Evolutionary conservation across 768 basidiomycete species (phyloP), one percentile per base, ranked within the genome.

Genomic region (Tricholoma flavovirens): DNA sequence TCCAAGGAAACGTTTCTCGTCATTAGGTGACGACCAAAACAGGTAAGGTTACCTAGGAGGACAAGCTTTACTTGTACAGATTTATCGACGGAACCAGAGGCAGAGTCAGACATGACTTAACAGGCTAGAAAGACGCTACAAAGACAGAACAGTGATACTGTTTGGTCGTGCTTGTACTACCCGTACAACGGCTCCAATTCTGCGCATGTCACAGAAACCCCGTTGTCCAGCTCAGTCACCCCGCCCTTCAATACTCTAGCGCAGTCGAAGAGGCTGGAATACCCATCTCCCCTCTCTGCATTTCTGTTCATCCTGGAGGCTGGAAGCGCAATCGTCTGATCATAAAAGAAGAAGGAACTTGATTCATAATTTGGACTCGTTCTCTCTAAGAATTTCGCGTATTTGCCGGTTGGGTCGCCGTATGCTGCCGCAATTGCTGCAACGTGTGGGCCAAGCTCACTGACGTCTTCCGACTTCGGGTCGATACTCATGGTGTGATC

Each of bases 51-150:
- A 94, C 95, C 96, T 60, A 99, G 82, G 17, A 98, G 81, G 59
- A 98, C 96, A 49, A 99, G 87, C 72, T 99, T 99, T 60, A 99
- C 96, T 74, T 98, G 96, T 9, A 97, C 88, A 61, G 94, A 93
- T 73, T 90, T 95, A 73, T 93, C 91, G 55, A 77, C 76, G 36
- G 87, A 79, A 57, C 84, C 84, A 62, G 88, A 84, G 64, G 86
- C 83, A 70, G 83, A 71, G 67, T 92, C 89, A 42, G 86, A 75
- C 91, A 92, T 91, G 56, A 54, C 53, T 59, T 55, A 29, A 40
- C 24, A 35, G 40, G 15, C 36, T 33, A 59, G 46, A n/a, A n/a
- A n/a, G n/a, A n/a, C n/a, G n/a, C n/a, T n/a, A n/a, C n/a, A 26
- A 26, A 26, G 24, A 26, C 24, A 26, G n/a, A n/a, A n/a, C n/a